Conservation (phyloP, 805 yeast genomes). For the Scheffersomyces lignosus region DNA sequence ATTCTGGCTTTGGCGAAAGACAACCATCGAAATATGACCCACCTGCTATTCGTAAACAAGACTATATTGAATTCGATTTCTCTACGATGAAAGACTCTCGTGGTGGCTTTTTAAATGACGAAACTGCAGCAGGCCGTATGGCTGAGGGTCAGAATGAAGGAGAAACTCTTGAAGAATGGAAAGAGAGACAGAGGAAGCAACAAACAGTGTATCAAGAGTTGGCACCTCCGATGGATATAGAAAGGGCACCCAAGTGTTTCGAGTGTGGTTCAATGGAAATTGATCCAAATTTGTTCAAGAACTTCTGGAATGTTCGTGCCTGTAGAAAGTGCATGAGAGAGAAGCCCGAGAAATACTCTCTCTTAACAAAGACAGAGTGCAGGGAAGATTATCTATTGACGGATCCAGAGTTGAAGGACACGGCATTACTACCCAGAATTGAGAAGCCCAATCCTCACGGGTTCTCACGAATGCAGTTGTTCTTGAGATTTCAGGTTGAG, state of each 20-base stretch:
- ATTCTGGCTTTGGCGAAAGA: conserved; percentile 3
- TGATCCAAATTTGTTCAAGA: conserved; percentile 66
- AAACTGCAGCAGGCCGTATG: conserved; percentile 50
- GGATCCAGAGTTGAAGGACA: conserved; percentile 86
- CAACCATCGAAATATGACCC: conserved; percentile 17
- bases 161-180: conserved; percentile 45
- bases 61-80: conserved; percentile 82
- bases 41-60: conserved; percentile 52
- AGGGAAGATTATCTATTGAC: conserved; percentile 89
- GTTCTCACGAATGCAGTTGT: conserved; percentile 90
- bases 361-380: conserved; percentile 94
- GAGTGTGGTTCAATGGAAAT: conserved; percentile 84
- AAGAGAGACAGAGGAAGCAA: conserved; percentile 40
- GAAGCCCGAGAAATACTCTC: conserved; percentile 83
- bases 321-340: conserved; percentile 75
- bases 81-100: conserved; percentile 84
- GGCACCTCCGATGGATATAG: conserved; percentile 72
- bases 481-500: conserved; percentile 88
- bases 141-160: conserved; percentile 41
- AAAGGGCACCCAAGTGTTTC: conserved; percentile 74
- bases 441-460: conserved; percentile 96
- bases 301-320: conserved; percentile 68
- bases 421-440: conserved; percentile 63
- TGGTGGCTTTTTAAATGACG: conserved; percentile 73
- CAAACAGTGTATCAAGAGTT: conserved; percentile 46